Conservation (phyloP, 225 moss, liverwort and hornwort species). For the Pleurozium schreberi region DNA sequence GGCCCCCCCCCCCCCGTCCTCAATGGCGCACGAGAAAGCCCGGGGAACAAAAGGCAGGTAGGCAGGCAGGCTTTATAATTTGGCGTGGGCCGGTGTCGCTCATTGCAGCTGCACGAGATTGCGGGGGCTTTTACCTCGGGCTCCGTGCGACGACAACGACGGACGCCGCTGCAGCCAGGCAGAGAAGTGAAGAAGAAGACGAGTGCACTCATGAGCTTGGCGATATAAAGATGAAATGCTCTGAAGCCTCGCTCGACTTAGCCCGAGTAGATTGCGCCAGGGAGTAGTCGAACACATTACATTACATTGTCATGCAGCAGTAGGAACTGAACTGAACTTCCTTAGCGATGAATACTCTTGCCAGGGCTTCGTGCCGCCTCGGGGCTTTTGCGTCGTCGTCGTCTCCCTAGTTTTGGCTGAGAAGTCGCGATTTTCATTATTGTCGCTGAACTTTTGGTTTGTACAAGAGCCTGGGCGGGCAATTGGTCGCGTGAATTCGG, state of each 20-base stretch:
- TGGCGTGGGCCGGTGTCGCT: not conserved
- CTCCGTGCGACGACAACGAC: not conserved
- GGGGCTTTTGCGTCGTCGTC: not conserved
- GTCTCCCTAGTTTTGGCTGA: not conserved
- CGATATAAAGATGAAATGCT: not conserved
- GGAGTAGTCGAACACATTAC: not conserved
- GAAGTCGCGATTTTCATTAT: not conserved
- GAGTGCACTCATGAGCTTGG: conserved; percentile 16
- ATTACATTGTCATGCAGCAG: not conserved
- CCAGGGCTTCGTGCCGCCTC: conserved; percentile 4
- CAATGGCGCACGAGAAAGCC: conserved; percentile 10
- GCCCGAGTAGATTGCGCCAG: not conserved
- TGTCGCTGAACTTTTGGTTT: not conserved
- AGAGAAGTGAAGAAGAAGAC: not conserved
- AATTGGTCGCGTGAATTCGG: not conserved
- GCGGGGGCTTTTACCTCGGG: conserved; percentile 1
- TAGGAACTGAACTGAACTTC: not conserved
- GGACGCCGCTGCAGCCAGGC: conserved; percentile 9
- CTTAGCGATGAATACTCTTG: not conserved
- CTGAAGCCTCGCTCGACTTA: not conserved
- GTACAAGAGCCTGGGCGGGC: not conserved
- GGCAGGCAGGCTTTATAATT: not conserved
- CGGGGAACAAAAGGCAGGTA: not conserved
- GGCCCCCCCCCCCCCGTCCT: not conserved
- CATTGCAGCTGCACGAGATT: not conserved